These are phyloP conservation scores for Entophlyctis helioformis DNA, from an alignment of 192 early-diverging fungal genomes.

Conservation along the genomic window DNA sequence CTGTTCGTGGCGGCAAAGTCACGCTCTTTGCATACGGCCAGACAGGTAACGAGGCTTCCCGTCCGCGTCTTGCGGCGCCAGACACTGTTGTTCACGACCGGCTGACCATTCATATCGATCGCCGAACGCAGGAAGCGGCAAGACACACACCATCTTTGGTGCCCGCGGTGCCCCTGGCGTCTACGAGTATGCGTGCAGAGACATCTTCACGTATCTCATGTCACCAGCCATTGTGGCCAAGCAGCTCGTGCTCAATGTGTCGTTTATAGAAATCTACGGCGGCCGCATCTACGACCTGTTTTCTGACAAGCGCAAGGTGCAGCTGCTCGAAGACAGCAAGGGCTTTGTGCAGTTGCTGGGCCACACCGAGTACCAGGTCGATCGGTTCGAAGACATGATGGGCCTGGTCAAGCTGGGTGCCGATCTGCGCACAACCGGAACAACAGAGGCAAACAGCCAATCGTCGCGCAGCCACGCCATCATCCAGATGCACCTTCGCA, in stretches of 20 bases:
- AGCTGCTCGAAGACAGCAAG: conserved; percentile 17
- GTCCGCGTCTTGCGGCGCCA: neutral
- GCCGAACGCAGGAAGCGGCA: conserved; percentile 16
- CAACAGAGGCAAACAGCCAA: conserved; percentile 24
- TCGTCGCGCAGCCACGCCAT: conserved; percentile 27
- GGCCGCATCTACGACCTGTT: conserved; percentile 26
- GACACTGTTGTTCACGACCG: too few relatives aligned
- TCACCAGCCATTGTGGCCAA: conserved; percentile 2
- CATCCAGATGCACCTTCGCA: conserved; percentile 13
- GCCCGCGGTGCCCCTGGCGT: conserved; percentile 12
- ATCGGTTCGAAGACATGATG: conserved; percentile 1
- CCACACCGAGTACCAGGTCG: conserved; percentile 3
- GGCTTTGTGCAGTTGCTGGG: conserved; percentile 13
- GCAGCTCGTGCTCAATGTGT: conserved; percentile 7
- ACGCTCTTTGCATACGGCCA: conserved; percentile 33
- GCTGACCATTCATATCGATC: too few relatives aligned
- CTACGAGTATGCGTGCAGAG: conserved; percentile 17
- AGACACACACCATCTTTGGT: conserved; percentile 38
- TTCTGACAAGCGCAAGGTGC: neutral
- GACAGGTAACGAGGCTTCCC: conserved; percentile 11
- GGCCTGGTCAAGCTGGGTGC: conserved; percentile 12
- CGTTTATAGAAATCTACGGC: conserved; percentile 30
- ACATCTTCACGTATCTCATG: conserved; percentile 15
- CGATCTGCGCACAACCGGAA: conserved; percentile 19
- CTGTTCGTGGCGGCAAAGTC: conserved; percentile 18